phyloP scores from a whole-genome alignment of 2,329 filamentous ascomycete genomes.

The Apiospora phragmitis region DNA sequence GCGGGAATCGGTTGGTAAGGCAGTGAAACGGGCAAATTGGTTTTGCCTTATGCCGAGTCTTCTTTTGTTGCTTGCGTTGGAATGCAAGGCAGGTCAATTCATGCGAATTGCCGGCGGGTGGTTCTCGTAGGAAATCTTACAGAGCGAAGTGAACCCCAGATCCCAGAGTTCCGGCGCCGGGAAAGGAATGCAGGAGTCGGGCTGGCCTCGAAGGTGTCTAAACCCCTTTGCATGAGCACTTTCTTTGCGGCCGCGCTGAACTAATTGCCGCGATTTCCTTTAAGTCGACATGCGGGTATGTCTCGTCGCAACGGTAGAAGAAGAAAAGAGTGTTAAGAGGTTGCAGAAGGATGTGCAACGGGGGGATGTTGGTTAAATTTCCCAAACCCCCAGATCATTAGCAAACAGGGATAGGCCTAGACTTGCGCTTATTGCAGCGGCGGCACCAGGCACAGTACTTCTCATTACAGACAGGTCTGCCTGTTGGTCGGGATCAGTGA shows the following conservation, averaged over 20 bases:
- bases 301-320: constrained; percentile 1
- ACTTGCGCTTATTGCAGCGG: background rate
- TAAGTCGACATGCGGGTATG: background rate
- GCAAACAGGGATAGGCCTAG: constrained; percentile 8
- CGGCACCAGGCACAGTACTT: background rate
- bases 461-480: background rate
- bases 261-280: background rate
- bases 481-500: background rate
- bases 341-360: background rate
- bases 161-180: background rate
- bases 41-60: background rate
- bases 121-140: background rate
- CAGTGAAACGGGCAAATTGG: background rate
- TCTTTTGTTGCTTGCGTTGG: background rate
- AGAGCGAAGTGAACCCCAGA: constrained; percentile 2
- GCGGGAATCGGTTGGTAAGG: background rate
- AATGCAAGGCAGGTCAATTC: background rate
- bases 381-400: constrained; percentile 4
- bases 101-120: background rate
- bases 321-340: background rate
- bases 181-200: constrained; percentile 1
- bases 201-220: background rate
- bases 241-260: constrained; percentile 1
- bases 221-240: background rate
- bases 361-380: constrained; percentile 2